phyloP scores from a whole-genome alignment of 208 protist species.

The Acanthamoeba triangularis region DNA sequence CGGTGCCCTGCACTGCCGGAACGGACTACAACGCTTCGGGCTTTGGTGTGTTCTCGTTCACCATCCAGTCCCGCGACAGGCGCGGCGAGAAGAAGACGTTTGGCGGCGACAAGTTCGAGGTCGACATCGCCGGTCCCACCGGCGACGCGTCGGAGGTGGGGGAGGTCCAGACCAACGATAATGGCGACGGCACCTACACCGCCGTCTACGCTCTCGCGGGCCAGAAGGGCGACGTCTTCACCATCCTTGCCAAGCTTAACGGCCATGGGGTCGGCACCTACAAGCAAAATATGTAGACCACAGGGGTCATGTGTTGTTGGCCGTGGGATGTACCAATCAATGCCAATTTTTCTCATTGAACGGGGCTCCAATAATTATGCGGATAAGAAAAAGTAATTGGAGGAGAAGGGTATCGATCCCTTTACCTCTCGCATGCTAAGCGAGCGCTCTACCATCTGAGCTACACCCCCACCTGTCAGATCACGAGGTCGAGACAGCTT shows the following conservation, averaged over 20 bases:
- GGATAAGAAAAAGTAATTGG: background rate
- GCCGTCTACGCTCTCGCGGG: conserved; percentile 61
- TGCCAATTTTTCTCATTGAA: no score
- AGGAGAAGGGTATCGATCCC: no score
- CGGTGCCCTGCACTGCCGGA: conserved; percentile 80
- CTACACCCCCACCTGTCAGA: no score
- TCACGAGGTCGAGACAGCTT: no score
- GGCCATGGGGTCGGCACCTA: conserved; percentile 59
- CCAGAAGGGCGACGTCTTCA: conserved; percentile 69
- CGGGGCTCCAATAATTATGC: no score
- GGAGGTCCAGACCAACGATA: conserved; percentile 77
- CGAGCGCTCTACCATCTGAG: no score
- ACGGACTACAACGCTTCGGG: conserved; percentile 78
- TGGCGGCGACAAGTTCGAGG: conserved; percentile 84
- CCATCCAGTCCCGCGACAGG: conserved; percentile 84
- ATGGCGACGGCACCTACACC: conserved; percentile 80
- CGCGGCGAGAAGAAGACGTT: conserved; percentile 80
- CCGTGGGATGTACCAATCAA: no score
- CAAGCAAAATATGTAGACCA: conserved; percentile 68
- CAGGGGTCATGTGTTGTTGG: no score
- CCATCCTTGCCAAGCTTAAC: conserved; percentile 72
- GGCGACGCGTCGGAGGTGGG: conserved; percentile 47
- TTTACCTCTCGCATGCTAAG: no score
- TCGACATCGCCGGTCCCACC: conserved; percentile 82
- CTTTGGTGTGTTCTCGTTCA: conserved; percentile 86